Conservation (phyloP, 1,139 yeast species). For the Yamadazyma sp. region DNA sequence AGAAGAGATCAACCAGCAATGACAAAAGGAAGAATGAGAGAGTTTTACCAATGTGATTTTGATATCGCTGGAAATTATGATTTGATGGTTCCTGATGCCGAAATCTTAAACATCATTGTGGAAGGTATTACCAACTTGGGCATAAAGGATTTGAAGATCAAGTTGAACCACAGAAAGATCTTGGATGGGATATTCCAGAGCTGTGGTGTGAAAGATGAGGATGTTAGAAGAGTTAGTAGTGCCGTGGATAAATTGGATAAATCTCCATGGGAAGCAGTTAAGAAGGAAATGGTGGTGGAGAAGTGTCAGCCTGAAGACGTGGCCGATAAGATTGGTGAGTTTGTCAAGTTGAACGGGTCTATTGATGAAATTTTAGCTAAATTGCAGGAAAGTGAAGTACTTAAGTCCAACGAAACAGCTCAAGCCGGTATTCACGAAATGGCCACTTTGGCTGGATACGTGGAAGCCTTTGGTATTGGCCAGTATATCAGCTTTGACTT, state of each 20-base stretch:
- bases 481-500: conserved; percentile 76
- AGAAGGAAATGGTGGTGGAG: conserved; percentile 86
- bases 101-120: conserved; percentile 72
- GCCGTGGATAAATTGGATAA: conserved; percentile 97
- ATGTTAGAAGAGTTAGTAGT: conserved; percentile 87
- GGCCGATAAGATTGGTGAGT: conserved; percentile 90
- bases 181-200: conserved; percentile 93
- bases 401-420: conserved; percentile 68
- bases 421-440: conserved; percentile 81
- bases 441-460: conserved; percentile 68
- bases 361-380: conserved; percentile 63
- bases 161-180: conserved; percentile 91
- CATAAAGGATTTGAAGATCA: conserved; percentile 83
- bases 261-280: conserved; percentile 91
- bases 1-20: conserved; percentile 99
- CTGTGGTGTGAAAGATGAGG: conserved; percentile 92
- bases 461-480: conserved; percentile 75
- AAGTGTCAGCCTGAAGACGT: conserved; percentile 88
- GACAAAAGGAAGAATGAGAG: conserved; percentile 99
- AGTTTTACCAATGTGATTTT: conserved; percentile 96
- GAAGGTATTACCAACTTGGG: conserved; percentile 86
- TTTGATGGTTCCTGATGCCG: conserved; percentile 94
- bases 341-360: conserved; percentile 80
- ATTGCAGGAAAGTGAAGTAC: conserved; percentile 55
- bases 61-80: conserved; percentile 94